Evolutionary conservation across 2,329 filamentous ascomycete species (phyloP), one percentile per base, ranked within the genome.

Genomic region (Xylaria sp.): DNA sequence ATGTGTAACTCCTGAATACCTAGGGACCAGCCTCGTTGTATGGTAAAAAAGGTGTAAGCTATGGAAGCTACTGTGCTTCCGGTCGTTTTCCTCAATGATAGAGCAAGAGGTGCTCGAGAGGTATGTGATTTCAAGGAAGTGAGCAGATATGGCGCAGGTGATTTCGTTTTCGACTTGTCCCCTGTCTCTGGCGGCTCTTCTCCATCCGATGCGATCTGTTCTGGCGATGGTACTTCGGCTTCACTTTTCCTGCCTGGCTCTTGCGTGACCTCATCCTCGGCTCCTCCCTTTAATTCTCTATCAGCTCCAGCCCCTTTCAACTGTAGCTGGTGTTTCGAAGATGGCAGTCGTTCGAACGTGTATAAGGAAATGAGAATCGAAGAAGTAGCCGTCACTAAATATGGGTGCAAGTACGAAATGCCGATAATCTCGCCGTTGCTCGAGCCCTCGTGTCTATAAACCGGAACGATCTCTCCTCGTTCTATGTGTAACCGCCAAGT

Each of bases 1-100:
- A 96, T 80, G 59, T 88, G 86, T 49, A 97, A 78, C 72, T 97
- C 93, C 72, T 97, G 93, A n/a, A 97, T 84, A 1, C 92, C 92
- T 13, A 96, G 83, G 6, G 89, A 92, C 90, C 92, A 97, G 34
- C 92, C 92, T 49, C 85, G 23, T 30, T 5, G 86, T 2, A 87
- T 79, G 1, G 89, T 89, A 13, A 88, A 86, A 65, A 95, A 85
- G 0, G 90, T 90, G 72, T 96, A 97, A 1, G 91, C 92, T 60
- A 97, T 89, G 0, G 90, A 92, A 1, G 91, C 89, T n/a, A 91
- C 83, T 16, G 91, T 83, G 9, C 83, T 83, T 2, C 78, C 76
- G 0, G 83, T 72, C 11, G 84, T 84, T 30, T 80, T 82, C n/a
- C 92, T 85, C 44, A 97, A 83, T 0, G 91, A 93, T n/a, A 96